Conservation (phyloP, 75 land plant genomes). For the Azolla pinnata region DNA sequence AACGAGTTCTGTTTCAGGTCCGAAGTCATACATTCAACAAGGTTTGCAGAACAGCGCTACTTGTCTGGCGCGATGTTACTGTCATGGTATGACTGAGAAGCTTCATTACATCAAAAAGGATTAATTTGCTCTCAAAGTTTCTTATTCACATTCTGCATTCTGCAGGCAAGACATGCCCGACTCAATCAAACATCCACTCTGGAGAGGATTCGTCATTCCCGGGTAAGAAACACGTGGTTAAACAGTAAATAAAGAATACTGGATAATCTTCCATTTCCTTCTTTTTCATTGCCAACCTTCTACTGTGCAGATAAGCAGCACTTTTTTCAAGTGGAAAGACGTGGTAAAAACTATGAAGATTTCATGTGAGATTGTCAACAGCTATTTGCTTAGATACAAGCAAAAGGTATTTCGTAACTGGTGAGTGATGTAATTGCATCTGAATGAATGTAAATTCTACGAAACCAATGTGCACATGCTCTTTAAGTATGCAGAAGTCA, state of each 20-base stretch:
- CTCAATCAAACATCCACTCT: neutral
- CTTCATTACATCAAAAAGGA: too few species aligned
- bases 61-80: slow-evolving; percentile 7
- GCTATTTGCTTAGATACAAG: neutral
- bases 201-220: neutral
- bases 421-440: too few species aligned
- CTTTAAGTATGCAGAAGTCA: too few species aligned
- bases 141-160: too few species aligned
- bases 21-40: neutral
- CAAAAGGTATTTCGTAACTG: neutral
- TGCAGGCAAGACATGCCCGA: slow-evolving; percentile 7
- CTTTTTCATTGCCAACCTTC: neutral
- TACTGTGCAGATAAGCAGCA: neutral
- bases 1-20: too few species aligned
- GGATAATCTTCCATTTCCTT: neutral
- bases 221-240: neutral
- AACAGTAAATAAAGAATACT: neutral
- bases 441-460: too few species aligned
- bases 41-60: neutral
- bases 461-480: too few species aligned
- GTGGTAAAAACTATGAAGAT: neutral
- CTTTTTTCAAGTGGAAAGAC: slow-evolving; percentile 3
- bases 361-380: neutral
- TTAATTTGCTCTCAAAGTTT: too few species aligned
- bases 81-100: slow-evolving; percentile 7